Evolutionary conservation across 495 filamentous ascomycete genomes (phyloP).

Genomic region (Lophiostoma macrostomum): DNA sequence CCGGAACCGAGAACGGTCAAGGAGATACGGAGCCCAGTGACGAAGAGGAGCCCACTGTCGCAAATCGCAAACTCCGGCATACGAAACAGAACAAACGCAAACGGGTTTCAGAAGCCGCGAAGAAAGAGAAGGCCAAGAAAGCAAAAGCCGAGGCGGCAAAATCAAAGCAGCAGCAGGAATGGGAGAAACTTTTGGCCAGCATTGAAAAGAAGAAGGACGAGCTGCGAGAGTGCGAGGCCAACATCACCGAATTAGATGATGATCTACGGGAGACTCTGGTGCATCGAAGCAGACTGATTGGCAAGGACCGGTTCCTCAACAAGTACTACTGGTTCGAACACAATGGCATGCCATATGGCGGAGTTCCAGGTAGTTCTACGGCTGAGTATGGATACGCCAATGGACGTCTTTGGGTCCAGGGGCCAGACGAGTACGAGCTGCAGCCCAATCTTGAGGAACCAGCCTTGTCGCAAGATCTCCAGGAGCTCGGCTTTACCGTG

Average conservation of each 20-base stretch:
- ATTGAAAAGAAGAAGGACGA: conserved; percentile 79
- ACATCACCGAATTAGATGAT: conserved; percentile 80
- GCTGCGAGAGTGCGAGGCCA: conserved; percentile 75
- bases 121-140: conserved; percentile 66
- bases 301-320: conserved; percentile 95
- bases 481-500: conserved; percentile 72
- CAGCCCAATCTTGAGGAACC: conserved; percentile 74
- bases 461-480: conserved; percentile 57
- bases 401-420: conserved; percentile 93
- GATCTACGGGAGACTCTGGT: conserved; percentile 92
- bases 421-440: conserved; percentile 84
- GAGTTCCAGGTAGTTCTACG: conserved; percentile 83
- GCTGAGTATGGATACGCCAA: conserved; percentile 86
- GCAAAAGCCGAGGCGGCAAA: conserved; percentile 79
- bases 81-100: conserved; percentile 65
- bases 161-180: conserved; percentile 75
- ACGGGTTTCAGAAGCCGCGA: conserved; percentile 60
- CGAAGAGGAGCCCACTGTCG: conserved; percentile 15
- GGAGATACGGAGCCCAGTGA: conserved; percentile 54
- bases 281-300: conserved; percentile 80
- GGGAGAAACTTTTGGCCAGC: conserved; percentile 78
- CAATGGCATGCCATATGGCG: conserved; percentile 95
- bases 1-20: conserved; percentile 49
- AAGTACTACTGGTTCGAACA: conserved; percentile 99
- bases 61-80: conserved; percentile 68